A percentile compares a stretch with the other conserved stretches of the same genome.
These are phyloP conservation scores for Leonotis leonurus DNA, from an alignment of 257 asterid genomes.

Conservation along the genomic window DNA sequence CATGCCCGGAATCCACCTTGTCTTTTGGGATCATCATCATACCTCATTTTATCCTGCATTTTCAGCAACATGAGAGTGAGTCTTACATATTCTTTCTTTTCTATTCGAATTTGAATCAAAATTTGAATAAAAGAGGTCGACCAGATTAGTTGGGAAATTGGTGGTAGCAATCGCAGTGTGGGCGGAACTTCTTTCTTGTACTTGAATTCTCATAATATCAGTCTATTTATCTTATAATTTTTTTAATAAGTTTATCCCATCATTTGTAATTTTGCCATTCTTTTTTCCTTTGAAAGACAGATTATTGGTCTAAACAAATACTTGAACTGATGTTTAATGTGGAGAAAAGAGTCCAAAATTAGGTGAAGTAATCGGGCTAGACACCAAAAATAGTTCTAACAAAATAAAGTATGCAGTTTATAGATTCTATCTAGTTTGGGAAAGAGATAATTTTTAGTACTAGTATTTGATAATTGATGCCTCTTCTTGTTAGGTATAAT, in stretches of 20 bases:
- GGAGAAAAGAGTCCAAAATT: constrained; percentile 4
- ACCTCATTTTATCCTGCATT: constrained; percentile 9
- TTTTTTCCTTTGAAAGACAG: neutral
- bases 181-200: neutral
- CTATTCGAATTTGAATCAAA: too few relatives aligned
- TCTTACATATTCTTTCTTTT: too few relatives aligned
- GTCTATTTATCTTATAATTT: neutral
- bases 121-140: neutral
- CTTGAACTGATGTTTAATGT: neutral
- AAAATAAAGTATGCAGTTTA: neutral
- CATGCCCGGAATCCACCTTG: constrained; percentile 32
- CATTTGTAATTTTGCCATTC: constrained; percentile 11
- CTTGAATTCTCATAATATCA: neutral
- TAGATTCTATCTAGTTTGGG: neutral
- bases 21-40: neutral
- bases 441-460: neutral
- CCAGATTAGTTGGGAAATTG: neutral
- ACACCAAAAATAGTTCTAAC: neutral
- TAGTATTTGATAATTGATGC: neutral
- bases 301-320: neutral
- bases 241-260: too few relatives aligned
- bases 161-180: neutral
- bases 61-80: neutral
- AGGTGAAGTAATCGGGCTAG: neutral
- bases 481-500: neutral